These are phyloP conservation scores for Didymella arachidicola DNA, from an alignment of 2,329 filamentous ascomycete species.

Conservation along the genomic window DNA sequence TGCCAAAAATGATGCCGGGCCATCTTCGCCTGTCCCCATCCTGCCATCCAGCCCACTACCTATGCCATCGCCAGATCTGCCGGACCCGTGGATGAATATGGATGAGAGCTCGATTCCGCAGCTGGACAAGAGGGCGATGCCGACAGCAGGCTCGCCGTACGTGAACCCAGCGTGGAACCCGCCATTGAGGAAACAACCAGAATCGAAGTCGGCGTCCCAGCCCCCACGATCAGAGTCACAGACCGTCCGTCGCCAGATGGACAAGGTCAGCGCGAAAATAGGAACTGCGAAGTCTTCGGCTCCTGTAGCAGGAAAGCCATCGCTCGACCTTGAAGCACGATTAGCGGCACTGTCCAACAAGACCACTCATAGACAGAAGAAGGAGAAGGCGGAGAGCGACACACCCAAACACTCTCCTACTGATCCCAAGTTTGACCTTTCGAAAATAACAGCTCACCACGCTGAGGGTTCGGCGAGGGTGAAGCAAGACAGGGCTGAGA, in stretches of 20 bases:
- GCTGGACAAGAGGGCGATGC: slow-evolving; percentile 46
- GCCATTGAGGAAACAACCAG: slow-evolving; percentile 30
- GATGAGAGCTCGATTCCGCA: slow-evolving; percentile 40
- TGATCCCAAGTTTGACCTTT: slow-evolving; percentile 32
- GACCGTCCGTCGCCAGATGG: slow-evolving; percentile 12
- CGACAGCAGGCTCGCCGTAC: slow-evolving; percentile 39
- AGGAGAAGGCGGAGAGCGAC: slow-evolving; percentile 1
- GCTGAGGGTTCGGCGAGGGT: slow-evolving; percentile 33
- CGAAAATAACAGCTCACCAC: slow-evolving; percentile 36
- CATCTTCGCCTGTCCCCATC: slow-evolving; percentile 26
- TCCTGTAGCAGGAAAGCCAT: slow-evolving; percentile 5
- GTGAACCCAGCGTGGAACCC: slow-evolving; percentile 35
- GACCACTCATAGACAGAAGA: background rate
- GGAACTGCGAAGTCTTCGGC: background rate
- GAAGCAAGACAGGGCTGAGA: slow-evolving; percentile 30
- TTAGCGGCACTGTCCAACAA: slow-evolving; percentile 15
- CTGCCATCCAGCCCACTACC: slow-evolving; percentile 44
- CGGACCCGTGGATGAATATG: slow-evolving; percentile 46
- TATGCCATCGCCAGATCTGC: slow-evolving; percentile 36
- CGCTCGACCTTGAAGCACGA: slow-evolving; percentile 12
- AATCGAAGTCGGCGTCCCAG: slow-evolving; percentile 28
- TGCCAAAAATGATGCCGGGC: slow-evolving; percentile 35
- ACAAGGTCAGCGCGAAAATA: slow-evolving; percentile 14
- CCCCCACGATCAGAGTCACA: slow-evolving; percentile 8
- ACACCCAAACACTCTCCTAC: slow-evolving; percentile 9